Evolutionary conservation across 441 rosid species (phyloP).

Genomic region (Brassica hybrid): DNA sequence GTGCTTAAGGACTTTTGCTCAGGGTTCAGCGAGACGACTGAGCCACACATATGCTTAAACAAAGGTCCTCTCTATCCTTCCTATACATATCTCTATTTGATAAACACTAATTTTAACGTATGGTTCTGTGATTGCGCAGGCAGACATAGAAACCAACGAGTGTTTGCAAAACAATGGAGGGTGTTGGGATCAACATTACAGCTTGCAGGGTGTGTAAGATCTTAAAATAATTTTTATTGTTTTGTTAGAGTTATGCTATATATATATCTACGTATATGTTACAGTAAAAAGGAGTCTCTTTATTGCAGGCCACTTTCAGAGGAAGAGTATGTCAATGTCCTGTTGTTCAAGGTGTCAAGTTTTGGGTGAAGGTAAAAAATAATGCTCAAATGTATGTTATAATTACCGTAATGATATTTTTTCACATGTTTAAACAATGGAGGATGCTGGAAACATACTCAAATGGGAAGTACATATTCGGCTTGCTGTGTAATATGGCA

Average conservation of each 20-base stretch:
- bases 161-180: conserved; percentile 89
- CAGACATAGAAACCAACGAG: conserved; percentile 91
- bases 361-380: conserved; percentile 66
- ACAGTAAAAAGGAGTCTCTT: background rate
- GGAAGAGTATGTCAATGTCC: conserved; percentile 96
- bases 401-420: no score
- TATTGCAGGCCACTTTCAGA: conserved; percentile 79
- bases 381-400: no score
- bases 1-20: conserved; percentile 92
- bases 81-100: conserved; percentile 7
- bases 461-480: conserved; percentile 66
- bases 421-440: conserved; percentile 58
- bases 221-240: background rate
- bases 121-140: conserved; percentile 48
- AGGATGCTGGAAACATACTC: conserved; percentile 84
- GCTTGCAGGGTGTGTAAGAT: conserved; percentile 80
- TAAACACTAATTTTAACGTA: background rate
- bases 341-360: conserved; percentile 73
- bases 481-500: conserved; percentile 69
- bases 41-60: conserved; percentile 81
- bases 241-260: background rate
- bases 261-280: conserved; percentile 5
- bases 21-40: conserved; percentile 91
- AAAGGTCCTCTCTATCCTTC: conserved; percentile 54
- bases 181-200: conserved; percentile 85